Conservation (phyloP, 169 alveolate genomes). For the Eimeria zaria region DNA sequence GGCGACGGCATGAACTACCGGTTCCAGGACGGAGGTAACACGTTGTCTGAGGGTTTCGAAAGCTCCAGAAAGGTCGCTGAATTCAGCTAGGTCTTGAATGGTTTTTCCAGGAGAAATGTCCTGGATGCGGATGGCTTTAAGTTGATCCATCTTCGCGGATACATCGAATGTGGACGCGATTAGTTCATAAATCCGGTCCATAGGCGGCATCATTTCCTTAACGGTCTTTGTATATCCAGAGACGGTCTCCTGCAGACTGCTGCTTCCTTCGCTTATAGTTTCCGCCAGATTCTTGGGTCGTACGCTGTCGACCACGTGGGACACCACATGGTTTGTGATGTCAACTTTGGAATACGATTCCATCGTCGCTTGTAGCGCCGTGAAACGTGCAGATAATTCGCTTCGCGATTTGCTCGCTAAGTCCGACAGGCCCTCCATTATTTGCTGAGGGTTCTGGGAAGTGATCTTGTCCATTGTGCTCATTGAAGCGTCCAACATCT, state of each 20-base stretch:
- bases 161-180: conserved; percentile 70
- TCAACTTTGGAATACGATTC: conserved; percentile 69
- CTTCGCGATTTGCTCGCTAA: conserved; percentile 54
- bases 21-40: conserved; percentile 27
- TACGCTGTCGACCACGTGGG: conserved; percentile 66
- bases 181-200: conserved; percentile 40
- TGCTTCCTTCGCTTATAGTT: conserved; percentile 36
- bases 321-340: conserved; percentile 49
- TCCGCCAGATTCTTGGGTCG: conserved; percentile 36
- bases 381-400: conserved; percentile 41
- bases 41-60: conserved; percentile 44
- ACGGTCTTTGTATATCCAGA: conserved; percentile 27
- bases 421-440: conserved; percentile 66
- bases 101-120: conserved; percentile 66
- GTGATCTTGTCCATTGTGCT: conserved; percentile 37
- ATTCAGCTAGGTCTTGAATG: conserved; percentile 33
- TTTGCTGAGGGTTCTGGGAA: conserved; percentile 51
- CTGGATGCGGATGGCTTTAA: conserved; percentile 58
- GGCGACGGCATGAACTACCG: conserved; percentile 63
- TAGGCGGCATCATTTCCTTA: conserved; percentile 37
- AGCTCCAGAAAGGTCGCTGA: conserved; percentile 63
- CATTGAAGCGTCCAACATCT: conserved; percentile 64
- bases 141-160: conserved; percentile 56
- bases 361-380: conserved; percentile 50
- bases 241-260: conserved; percentile 12